Base-by-base conservation (phyloP, 2,329 filamentous ascomycete genomes). In the Paecilomyces fulvus region DNA sequence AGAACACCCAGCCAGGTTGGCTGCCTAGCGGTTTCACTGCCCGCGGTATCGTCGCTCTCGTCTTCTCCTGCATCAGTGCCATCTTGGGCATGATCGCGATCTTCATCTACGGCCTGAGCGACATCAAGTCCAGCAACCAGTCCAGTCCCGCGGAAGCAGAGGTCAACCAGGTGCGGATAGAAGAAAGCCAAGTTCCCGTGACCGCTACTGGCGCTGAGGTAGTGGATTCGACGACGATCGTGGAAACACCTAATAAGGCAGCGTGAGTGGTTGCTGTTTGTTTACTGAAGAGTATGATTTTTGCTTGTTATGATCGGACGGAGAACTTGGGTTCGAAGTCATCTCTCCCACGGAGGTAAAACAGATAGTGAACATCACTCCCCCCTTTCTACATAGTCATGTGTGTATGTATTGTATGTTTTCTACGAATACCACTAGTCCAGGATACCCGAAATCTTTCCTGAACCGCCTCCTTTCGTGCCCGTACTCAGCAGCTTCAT, bases 1-100 rank as follows among this genome's bases (percentile, higher is more conserved):
- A 43, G 9, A 43, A 43, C 14, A 9, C 17, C 14, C 37, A 79
- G 1, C 80, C 83, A 0, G 71, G 70, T 0, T 77, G 74, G 49
- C 67, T 92, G 14, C 88, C 88, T 0, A 78, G 75, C 0, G 89
- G 89, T 0, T 91, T 92, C 68, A 89, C 86, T 0, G 70, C 84
- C 0, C 79, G 80, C 33, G 90, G 89, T 7, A 87, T 88, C 49
- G 81, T 90, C 1, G 89, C 89, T 10, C 73, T 94, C 62, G 85
- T 86, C 1, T 89, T 92, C 66, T 89, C 86, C 65, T 82, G 81
- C 60, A 60, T 91, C 2, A 80, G 80, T 14, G 90, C 88, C 2
- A 75, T 91, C 52, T 63, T 89, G 6, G 89, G 89, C 8, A 78
- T 91, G 63, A 78, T 73, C 0, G 81, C 83, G 11, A 84, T 94